phyloP scores from a whole-genome alignment of 1,284 basidiomycete species.

The Rhodofomes roseus region DNA sequence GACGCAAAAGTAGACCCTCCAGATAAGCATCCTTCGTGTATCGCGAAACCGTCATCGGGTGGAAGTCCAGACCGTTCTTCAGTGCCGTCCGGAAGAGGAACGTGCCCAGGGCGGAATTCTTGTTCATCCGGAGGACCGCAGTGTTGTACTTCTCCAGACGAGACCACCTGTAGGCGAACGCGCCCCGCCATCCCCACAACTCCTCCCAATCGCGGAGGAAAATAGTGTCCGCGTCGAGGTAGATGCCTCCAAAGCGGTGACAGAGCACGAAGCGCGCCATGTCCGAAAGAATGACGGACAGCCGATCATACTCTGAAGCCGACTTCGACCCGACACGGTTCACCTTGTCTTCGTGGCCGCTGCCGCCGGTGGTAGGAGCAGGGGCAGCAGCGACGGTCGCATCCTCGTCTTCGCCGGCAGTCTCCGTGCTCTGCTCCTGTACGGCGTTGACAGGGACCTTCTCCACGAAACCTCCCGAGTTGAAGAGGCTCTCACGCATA shows the following conservation, averaged over 20 bases:
- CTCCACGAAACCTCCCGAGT: conserved; percentile 60
- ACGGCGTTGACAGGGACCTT: conserved; percentile 28
- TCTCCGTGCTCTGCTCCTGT: conserved; percentile 21
- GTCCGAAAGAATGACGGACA: conserved; percentile 66
- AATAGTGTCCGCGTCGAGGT: conserved; percentile 71
- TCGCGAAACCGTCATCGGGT: conserved; percentile 60
- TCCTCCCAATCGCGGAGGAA: conserved; percentile 74
- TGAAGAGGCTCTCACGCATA: conserved; percentile 45
- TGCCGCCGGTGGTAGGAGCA: conserved; percentile 21
- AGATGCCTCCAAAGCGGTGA: conserved; percentile 67
- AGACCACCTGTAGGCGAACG: conserved; percentile 70
- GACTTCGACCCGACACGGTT: conserved; percentile 54
- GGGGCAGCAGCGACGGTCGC: conserved; percentile 10
- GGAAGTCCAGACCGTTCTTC: conserved; percentile 67
- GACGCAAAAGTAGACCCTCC: conserved; percentile 54
- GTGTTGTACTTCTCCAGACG: conserved; percentile 68
- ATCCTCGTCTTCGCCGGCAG: conserved; percentile 16
- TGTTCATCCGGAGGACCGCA: conserved; percentile 63
- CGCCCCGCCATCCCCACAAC: conserved; percentile 65
- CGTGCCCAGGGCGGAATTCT: conserved; percentile 56
- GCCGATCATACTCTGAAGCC: conserved; percentile 54
- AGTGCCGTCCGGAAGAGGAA: conserved; percentile 67
- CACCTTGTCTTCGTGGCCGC: conserved; percentile 39
- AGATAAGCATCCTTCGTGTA: conserved; percentile 62
- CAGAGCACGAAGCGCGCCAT: conserved; percentile 69